Percentiles rank a stretch among this genome's conserved stretches.
Evolutionary conservation across 805 yeast species (phyloP).

Genomic region (Blastobotrys attinorum): DNA sequence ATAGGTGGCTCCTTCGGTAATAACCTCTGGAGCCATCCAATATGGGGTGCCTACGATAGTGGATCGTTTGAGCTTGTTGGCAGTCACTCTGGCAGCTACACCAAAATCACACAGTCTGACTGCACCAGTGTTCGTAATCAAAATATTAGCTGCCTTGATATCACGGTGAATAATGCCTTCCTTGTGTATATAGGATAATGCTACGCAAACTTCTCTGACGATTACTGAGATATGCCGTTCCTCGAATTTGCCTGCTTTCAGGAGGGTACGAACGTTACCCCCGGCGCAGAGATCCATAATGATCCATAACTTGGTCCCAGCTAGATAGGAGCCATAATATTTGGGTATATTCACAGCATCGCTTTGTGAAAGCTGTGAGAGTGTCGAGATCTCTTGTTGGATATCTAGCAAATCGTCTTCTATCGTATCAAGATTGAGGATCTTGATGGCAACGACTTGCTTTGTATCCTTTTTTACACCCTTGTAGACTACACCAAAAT

Average conservation of each 20-base stretch:
- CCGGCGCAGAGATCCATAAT: slow-evolving; percentile 98
- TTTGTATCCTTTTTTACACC: slow-evolving; percentile 53
- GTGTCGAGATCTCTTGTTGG: slow-evolving; percentile 83
- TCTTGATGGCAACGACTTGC: slow-evolving; percentile 86
- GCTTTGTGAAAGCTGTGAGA: slow-evolving; percentile 62
- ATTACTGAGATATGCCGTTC: slow-evolving; percentile 80
- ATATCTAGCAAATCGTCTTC: slow-evolving; percentile 94
- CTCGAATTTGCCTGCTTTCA: slow-evolving; percentile 81
- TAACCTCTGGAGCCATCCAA: slow-evolving; percentile 53
- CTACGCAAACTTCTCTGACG: slow-evolving; percentile 70
- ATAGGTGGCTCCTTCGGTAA: slow-evolving; percentile 36
- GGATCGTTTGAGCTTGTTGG: slow-evolving; percentile 68
- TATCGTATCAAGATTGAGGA: slow-evolving; percentile 82
- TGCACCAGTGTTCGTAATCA: slow-evolving; percentile 80
- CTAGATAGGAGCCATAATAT: slow-evolving; percentile 80
- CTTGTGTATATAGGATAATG: slow-evolving; percentile 72
- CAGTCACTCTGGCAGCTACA: slow-evolving; percentile 87
- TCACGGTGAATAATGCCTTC: slow-evolving; percentile 94
- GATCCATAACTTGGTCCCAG: slow-evolving; percentile 92
- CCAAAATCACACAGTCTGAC: slow-evolving; percentile 96
- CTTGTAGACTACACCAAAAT: slow-evolving; percentile 93
- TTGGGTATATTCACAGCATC: slow-evolving; percentile 84
- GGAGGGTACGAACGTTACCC: slow-evolving; percentile 79
- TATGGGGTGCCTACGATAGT: slow-evolving; percentile 72
- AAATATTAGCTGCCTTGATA: slow-evolving; percentile 90